phyloP scores from a whole-genome alignment of 768 basidiomycete species.

The Saitozyma podzolica region DNA sequence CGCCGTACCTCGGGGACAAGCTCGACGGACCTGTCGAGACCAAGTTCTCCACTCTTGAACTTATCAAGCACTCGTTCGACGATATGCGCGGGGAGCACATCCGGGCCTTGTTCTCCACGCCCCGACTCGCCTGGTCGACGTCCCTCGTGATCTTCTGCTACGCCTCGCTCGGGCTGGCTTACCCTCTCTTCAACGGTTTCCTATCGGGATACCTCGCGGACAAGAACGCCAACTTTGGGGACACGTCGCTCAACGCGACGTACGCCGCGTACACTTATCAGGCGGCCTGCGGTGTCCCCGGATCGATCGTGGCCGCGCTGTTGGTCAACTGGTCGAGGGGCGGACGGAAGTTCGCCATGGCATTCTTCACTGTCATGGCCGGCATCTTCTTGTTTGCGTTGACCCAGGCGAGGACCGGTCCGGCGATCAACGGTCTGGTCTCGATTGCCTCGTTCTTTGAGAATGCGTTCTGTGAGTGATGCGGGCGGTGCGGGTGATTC shows the following conservation, averaged over 20 bases:
- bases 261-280: conserved; percentile 69
- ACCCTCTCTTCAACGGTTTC: conserved; percentile 44
- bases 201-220: conserved; percentile 55
- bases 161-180: conserved; percentile 75
- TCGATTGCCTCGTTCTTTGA: conserved; percentile 67
- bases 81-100: conserved; percentile 55
- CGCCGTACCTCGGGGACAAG: conserved; percentile 16
- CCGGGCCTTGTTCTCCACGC: conserved; percentile 64
- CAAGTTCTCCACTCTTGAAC: conserved; percentile 15
- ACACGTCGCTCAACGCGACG: conserved; percentile 66
- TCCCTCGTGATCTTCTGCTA: conserved; percentile 59
- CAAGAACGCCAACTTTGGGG: conserved; percentile 65
- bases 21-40: conserved; percentile 7
- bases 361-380: conserved; percentile 69
- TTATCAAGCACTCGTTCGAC: conserved; percentile 14
- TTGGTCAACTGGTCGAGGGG: conserved; percentile 63
- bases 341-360: conserved; percentile 64
- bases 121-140: conserved; percentile 67
- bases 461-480: conserved; percentile 52
- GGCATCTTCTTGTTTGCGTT: conserved; percentile 72
- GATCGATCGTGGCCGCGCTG: conserved; percentile 69
- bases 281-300: conserved; percentile 67
- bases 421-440: conserved; percentile 72
- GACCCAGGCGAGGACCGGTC: conserved; percentile 68
- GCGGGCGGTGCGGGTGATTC: no score